These are phyloP conservation scores for Babesia divergens DNA, from an alignment of 169 alveolate species.

Conservation along the genomic window DNA sequence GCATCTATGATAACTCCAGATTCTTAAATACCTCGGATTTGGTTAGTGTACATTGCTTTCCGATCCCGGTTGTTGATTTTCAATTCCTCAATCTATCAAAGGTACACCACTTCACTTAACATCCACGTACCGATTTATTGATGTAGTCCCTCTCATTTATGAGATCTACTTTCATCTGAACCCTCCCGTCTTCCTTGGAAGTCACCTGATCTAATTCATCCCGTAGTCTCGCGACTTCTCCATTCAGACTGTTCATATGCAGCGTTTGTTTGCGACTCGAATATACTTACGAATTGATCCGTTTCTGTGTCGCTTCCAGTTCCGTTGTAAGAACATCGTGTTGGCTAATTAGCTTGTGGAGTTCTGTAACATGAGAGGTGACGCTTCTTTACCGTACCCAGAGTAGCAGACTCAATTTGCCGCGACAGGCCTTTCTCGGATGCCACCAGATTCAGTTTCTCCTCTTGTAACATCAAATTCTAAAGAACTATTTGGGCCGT, in stretches of 20 bases:
- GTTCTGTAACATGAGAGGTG: not conserved
- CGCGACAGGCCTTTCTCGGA: not conserved
- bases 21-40: not conserved
- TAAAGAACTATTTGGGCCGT: no score
- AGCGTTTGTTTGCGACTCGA: no score
- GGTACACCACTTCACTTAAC: not conserved
- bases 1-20: not conserved
- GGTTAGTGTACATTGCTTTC: not conserved
- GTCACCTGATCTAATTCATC: conserved; percentile 4
- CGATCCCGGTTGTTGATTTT: not conserved
- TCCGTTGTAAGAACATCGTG: not conserved
- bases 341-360: not conserved
- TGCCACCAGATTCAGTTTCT: not conserved
- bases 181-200: conserved; percentile 7
- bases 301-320: not conserved
- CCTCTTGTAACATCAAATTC: no score
- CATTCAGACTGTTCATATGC: not conserved
- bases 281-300: not conserved
- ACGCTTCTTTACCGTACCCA: not conserved
- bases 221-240: not conserved
- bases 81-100: conserved; percentile 4
- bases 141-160: not conserved
- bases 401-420: not conserved
- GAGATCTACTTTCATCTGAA: conserved; percentile 5
- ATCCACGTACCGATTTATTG: not conserved